Evolutionary conservation across 2,329 filamentous ascomycete species (phyloP), one percentile per base, ranked within the genome.

Genomic region (Byssochlamys sp.): DNA sequence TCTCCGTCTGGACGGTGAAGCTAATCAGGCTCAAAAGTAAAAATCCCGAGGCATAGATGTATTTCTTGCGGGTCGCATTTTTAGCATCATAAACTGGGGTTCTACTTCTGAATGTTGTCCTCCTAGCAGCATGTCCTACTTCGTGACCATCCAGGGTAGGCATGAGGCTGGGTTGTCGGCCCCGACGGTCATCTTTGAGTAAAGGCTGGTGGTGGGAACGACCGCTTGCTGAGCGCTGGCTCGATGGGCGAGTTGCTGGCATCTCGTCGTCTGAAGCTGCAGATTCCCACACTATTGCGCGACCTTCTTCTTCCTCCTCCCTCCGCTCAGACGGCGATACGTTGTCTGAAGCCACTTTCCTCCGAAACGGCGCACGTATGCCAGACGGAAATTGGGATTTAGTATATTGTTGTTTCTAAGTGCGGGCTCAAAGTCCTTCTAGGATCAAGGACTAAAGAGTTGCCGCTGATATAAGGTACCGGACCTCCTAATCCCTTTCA

Each of bases 1-100:
- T 90, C 79, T 97, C 92, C 2, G 94, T 97, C 81, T 99, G 94
- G 4, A 96, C 79, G 53, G 90, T 90, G 71, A 99, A 99, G 69
- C 89, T 88, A 59, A 95, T 77, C 68, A 99, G 79, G 69, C 89
- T 94, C 64, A 96, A 70, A 29, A 87, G 75, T 60, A 99, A 80
- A 73, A 96, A 96, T 63, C 91, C 83, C 55, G 83, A 86, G 1
- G 94, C 92, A 70, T 92, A 90, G 26, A 88, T 87, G 75, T 99
- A 97, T 74, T 90, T 90, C 69, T 84, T 87, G 69, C 84, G 83
- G 35, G 89, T 91, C 50, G 85, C 86, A 59, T 81, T 75, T 62
- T 82, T 81, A 19, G 84, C 79, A 35, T 79, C 77, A 54, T 80
- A 77, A 59, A 84, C 81, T n/a, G 90, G 89, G 68, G 88, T 91